Conservation (phyloP, 164 flowering plant species). For the Nymphaea colorata region DNA sequence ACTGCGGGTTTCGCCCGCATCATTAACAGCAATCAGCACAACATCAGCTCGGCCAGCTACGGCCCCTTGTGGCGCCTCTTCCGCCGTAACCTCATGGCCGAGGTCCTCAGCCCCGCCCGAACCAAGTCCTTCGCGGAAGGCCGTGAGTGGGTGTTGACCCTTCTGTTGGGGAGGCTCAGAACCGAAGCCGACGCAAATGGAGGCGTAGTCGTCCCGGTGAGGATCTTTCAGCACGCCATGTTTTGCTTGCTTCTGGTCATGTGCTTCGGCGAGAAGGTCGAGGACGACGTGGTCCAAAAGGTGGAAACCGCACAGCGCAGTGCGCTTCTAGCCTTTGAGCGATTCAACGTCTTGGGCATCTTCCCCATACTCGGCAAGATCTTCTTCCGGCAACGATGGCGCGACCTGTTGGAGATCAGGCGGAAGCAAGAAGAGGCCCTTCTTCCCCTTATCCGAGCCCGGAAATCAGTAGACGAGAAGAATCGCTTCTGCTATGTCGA, state of each 20-base stretch:
- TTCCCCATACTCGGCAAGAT: no score
- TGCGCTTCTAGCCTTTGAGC: no score
- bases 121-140: slow-evolving; percentile 13
- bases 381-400: no score
- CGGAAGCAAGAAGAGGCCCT: no score
- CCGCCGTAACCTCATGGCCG: slow-evolving; percentile 24
- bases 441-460: no score
- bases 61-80: slow-evolving; percentile 34
- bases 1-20: slow-evolving; percentile 3
- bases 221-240: slow-evolving; percentile 36
- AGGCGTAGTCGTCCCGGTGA: neutral
- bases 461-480: slow-evolving; percentile 5
- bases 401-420: no score
- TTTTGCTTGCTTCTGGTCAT: slow-evolving; percentile 6
- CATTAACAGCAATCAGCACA: slow-evolving; percentile 15
- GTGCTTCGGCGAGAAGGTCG: slow-evolving; percentile 28
- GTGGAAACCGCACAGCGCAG: slow-evolving; percentile 2
- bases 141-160: slow-evolving; percentile 15
- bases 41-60: slow-evolving; percentile 20
- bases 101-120: slow-evolving; percentile 22
- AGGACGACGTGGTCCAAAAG: slow-evolving; percentile 14
- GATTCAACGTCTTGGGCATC: slow-evolving; percentile 27
- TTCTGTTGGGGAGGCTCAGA: slow-evolving; percentile 1
- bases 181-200: slow-evolving; percentile 13
- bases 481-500: slow-evolving; percentile 13